Evolutionary conservation across 2,329 filamentous ascomycete genomes (phyloP), one percentile per base, ranked within the genome.

Genomic region (Beauveria bassiana): DNA sequence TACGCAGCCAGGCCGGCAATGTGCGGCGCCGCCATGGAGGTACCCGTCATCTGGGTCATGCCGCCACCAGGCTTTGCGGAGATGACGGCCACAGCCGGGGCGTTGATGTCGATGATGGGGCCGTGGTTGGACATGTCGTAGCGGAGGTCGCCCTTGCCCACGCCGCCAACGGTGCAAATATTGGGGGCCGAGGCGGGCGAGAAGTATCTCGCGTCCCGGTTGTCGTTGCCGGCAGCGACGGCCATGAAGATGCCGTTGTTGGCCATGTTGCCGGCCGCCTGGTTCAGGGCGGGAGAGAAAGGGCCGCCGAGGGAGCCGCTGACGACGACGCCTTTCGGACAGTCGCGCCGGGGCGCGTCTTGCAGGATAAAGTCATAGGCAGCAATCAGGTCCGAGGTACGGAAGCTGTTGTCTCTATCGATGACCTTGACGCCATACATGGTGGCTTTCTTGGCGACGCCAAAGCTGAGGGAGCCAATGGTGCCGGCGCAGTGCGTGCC

Each of bases 91-190:
- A 73, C 71, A 45, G 78, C 79, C 6, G 79, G 77, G 5, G 77
- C 79, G 55, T 77, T 79, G 67, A 82, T 70, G 65, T 81, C 77
- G 61, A 81, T 71, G 53, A n/a, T 28, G 1, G 62, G 49, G 9
- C 79, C 79, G 61, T 72, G 80, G 71, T 81, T 81, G 62, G 75
- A 78, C 70, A 76, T 78, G 12, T 63, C 66, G 24, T 78, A 73
- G 24, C 71, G 69, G n/a, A 66, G 65, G 63, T 77, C 74, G 42
- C 65, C 62, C 16, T 63, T 64, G 59, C 74, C 73, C 43, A 72
- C 74, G 52, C 79, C 77, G 38, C 77, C 79, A 22, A 82, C 79
- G 8, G 79, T 81, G 66, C 80, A 73, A 43, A 78, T 78, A 31
- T 69, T 68, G 16, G 74, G 64, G 49, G 73, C 73, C 3, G 75